Evolutionary conservation across 768 basidiomycete species (phyloP).

Genomic region (Solioccasus polychromus): DNA sequence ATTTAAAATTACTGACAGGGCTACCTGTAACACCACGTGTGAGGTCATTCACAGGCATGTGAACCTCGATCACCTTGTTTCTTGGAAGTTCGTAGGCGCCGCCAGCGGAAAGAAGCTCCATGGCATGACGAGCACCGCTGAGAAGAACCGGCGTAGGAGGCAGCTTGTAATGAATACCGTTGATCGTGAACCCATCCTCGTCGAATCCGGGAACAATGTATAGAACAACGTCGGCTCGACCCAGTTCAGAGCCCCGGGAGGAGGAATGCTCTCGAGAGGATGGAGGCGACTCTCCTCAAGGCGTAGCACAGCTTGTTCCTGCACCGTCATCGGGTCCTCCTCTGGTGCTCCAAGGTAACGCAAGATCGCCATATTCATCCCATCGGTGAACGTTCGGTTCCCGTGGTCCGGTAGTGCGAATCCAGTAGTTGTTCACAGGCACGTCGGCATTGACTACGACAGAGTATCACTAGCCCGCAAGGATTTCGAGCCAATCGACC

Average conservation of each 20-base stretch:
- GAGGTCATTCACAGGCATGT: conserved; percentile 40
- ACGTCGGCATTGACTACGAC: conserved; percentile 38
- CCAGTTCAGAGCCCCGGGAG: conserved; percentile 34
- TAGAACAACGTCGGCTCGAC: conserved; percentile 33
- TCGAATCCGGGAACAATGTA: conserved; percentile 17
- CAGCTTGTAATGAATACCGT: conserved; percentile 33
- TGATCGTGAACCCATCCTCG: conserved; percentile 23
- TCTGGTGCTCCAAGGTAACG: conserved; percentile 37
- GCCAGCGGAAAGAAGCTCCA: conserved; percentile 47
- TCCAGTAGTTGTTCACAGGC: conserved; percentile 41
- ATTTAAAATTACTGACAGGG: conserved; percentile 31
- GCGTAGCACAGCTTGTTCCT: conserved; percentile 7
- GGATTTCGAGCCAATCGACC: conserved; percentile 43
- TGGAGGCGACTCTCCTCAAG: conserved; percentile 36
- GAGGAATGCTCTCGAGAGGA: conserved; percentile 25
- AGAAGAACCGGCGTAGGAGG: conserved; percentile 53
- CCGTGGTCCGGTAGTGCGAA: conserved; percentile 32
- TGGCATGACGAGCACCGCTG: conserved; percentile 46
- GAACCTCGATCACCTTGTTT: conserved; percentile 45
- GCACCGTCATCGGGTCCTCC: conserved; percentile 34
- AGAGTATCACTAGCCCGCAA: conserved; percentile 43
- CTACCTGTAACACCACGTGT: conserved; percentile 33
- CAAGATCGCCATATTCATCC: conserved; percentile 39
- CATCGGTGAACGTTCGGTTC: conserved; percentile 32
- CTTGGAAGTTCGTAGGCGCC: conserved; percentile 44